Evolutionary conservation across 306 rosid species (phyloP), one percentile per base, ranked within the genome.

Genomic region (Betula pendula): DNA sequence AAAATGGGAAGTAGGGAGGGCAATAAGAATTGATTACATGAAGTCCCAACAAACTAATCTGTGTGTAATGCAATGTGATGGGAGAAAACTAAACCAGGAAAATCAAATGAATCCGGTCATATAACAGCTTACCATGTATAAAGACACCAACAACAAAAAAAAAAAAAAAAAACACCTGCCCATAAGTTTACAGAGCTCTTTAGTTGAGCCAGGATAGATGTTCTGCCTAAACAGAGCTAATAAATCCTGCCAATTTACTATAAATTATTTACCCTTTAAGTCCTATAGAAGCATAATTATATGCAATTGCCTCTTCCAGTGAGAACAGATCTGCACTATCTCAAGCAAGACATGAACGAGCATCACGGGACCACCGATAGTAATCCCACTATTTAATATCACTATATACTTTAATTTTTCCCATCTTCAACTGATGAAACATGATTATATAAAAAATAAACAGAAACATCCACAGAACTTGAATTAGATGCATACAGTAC

Each of bases 141-240:
- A 22, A 49, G 65, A 48, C 59, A 44, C 48, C 58, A 66, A 20
- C 12, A 2, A 3, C 25, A 4, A 4, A 20, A 12, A 59, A 27
- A 60, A 27, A 25, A 0, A 10, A 24, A 0, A 25, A 50, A n/a
- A n/a, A n/a, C 33, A 29, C 12, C 45, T 40, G n/a, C n/a, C n/a
- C n/a, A n/a, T n/a, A n/a, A 40, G 67, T 20, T 20, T 48, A 63
- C 12, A 72, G 71, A 40, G 15, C 12, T 42, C 74, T 67, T 40
- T 55, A 74, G 15, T 38, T 63, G 65, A 81, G 66, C 59, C 69
- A 66, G 43, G 17, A 24, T 9, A 77, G 44, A 53, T 48, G 16
- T 49, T 72, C 56, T 72, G 75, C 70, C 69, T 35, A 72, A 53
- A 66, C 74, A 66, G 27, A 71, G 56, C 72, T 7, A 24, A 53